Evolutionary conservation across 179 eudicot genomes (phyloP).

Genomic region (Silene coronaria): DNA sequence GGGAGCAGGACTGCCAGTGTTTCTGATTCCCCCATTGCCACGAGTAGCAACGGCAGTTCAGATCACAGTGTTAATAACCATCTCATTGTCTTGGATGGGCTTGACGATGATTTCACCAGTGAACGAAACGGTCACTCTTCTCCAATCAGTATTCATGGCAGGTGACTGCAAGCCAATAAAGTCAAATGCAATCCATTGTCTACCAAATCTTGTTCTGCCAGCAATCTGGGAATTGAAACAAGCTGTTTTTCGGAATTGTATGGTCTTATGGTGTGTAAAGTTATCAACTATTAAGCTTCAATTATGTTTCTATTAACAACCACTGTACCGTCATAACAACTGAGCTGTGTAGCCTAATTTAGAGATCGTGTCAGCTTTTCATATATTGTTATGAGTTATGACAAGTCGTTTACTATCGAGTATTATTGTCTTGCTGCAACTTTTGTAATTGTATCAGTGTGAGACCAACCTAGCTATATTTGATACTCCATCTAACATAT

Average conservation of each 20-base stretch:
- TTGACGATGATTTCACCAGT: slow-evolving; percentile 50
- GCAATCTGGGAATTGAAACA: slow-evolving; percentile 19
- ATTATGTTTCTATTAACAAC: slow-evolving; percentile 24
- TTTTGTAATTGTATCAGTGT: neutral
- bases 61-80: slow-evolving; percentile 73
- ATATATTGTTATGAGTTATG: slow-evolving; percentile 15
- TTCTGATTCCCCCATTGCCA: slow-evolving; percentile 70
- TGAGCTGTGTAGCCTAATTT: slow-evolving; percentile 27
- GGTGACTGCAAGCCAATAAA: slow-evolving; percentile 18
- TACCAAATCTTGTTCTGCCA: slow-evolving; percentile 9
- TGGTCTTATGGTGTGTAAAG: slow-evolving; percentile 30
- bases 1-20: slow-evolving; percentile 59
- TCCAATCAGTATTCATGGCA: slow-evolving; percentile 23
- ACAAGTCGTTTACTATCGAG: slow-evolving; percentile 20
- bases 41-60: slow-evolving; percentile 84
- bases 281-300: slow-evolving; percentile 19
- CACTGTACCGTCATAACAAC: slow-evolving; percentile 21
- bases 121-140: slow-evolving; percentile 39
- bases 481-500: too few relatives aligned
- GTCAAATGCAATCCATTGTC: slow-evolving; percentile 14
- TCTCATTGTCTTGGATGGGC: slow-evolving; percentile 48
- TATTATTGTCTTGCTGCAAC: neutral
- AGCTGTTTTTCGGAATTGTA: slow-evolving; percentile 18
- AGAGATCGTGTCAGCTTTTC: slow-evolving; percentile 20
- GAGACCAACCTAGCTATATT: too few relatives aligned